Evolutionary conservation across 2,329 filamentous ascomycete genomes (phyloP).

Genomic region (Pleurostoma richardsiae): DNA sequence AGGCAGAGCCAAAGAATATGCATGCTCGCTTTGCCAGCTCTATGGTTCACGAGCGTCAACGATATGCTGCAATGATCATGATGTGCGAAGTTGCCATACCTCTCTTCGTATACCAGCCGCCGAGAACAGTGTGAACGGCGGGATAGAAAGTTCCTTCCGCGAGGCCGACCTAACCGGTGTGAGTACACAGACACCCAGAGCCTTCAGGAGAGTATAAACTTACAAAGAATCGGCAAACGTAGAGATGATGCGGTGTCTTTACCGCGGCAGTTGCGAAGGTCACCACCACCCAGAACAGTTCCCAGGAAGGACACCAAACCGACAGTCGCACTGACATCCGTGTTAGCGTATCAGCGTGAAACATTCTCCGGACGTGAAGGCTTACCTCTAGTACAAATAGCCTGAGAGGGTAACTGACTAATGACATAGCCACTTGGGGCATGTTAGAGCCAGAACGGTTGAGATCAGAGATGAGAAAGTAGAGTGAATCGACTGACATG

Average conservation of each 20-base stretch:
- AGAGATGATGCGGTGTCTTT: slow-evolving; percentile 7
- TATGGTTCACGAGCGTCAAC: not conserved
- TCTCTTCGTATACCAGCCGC: slow-evolving; percentile 10
- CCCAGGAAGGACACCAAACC: slow-evolving; percentile 11
- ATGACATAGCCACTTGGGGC: slow-evolving; percentile 9
- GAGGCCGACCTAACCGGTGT: slow-evolving; percentile 3
- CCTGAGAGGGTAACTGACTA: slow-evolving; percentile 10
- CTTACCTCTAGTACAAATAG: slow-evolving; percentile 10
- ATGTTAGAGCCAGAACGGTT: not conserved
- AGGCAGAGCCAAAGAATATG: slow-evolving; percentile 9
- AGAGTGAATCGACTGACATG: slow-evolving; percentile 4
- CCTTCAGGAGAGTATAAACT: not conserved
- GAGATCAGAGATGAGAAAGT: not conserved
- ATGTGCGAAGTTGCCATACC: not conserved
- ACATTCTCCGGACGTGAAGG: not conserved
- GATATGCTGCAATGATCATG: not conserved
- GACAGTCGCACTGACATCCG: slow-evolving; percentile 7
- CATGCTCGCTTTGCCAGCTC: slow-evolving; percentile 9
- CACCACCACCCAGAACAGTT: slow-evolving; percentile 10
- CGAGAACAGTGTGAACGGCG: slow-evolving; percentile 9
- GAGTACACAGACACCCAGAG: not conserved
- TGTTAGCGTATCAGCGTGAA: not conserved
- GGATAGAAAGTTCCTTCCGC: slow-evolving; percentile 11
- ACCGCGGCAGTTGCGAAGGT: slow-evolving; percentile 10
- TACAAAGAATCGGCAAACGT: slow-evolving; percentile 9